Evolutionary conservation across 2,329 filamentous ascomycete species (phyloP).

Genomic region (Cyphellophora attinorum): DNA sequence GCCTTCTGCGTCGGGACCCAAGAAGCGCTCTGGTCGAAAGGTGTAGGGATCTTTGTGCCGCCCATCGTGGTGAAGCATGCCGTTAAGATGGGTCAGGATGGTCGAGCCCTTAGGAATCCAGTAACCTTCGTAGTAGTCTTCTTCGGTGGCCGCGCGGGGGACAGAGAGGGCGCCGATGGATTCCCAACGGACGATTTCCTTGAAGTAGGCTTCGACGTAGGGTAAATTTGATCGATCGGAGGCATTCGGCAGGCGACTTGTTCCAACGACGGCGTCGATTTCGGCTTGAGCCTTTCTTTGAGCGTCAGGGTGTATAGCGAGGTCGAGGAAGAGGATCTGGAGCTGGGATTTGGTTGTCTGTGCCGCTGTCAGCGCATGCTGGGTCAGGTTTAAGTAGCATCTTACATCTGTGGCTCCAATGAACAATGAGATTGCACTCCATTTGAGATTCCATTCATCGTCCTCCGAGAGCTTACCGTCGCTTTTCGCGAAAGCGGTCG

Average conservation of each 20-base stretch:
- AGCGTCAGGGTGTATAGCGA: constrained; percentile 41
- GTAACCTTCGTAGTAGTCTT: constrained; percentile 39
- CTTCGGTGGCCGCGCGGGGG: constrained; percentile 27
- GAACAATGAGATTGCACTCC: no score
- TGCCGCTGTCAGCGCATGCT: no score
- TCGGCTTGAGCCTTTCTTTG: constrained; percentile 35
- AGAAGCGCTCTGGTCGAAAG: constrained; percentile 36
- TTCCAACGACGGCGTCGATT: constrained; percentile 31
- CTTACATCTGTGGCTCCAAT: no score
- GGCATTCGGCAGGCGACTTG: constrained; percentile 26
- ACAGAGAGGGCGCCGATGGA: constrained; percentile 25
- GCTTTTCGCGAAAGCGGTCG: no score
- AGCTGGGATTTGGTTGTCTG: no score
- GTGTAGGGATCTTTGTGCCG: constrained; percentile 28
- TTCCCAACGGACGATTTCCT: constrained; percentile 28
- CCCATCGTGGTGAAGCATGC: constrained; percentile 24
- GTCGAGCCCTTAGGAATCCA: constrained; percentile 39
- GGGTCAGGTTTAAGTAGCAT: no score
- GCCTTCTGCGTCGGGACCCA: constrained; percentile 23
- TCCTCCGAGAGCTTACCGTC: no score
- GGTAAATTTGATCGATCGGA: constrained; percentile 28
- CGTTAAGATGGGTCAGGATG: constrained; percentile 14
- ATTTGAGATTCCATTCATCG: no score
- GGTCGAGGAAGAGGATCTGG: constrained; percentile 42
- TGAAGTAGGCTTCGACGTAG: constrained; percentile 27